These are phyloP conservation scores for Phytomonas sp. DNA, from an alignment of 208 protist genomes.

Conservation along the genomic window DNA sequence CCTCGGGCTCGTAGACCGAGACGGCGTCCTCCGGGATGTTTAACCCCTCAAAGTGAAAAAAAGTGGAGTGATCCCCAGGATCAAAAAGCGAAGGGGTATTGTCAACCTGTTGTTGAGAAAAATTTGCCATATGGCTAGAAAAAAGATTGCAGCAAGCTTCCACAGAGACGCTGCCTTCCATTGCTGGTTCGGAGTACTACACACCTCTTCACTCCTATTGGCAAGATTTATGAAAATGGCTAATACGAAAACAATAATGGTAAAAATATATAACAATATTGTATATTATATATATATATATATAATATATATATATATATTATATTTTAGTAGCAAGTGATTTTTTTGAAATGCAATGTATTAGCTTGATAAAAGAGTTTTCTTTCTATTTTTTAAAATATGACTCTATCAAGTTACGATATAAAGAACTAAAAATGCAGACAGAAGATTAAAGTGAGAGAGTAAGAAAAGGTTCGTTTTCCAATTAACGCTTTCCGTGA, in stretches of 20 bases:
- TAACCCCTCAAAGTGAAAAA: not conserved
- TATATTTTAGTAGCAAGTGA: slow-evolving; percentile 1
- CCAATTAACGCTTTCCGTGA: not conserved
- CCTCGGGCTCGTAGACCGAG: not conserved
- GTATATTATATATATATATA: slow-evolving; percentile 2
- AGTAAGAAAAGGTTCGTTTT: not conserved
- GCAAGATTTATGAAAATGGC: slow-evolving; percentile 6
- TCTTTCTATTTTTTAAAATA: not conserved
- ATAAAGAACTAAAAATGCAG: not conserved
- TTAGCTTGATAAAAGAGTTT: not conserved
- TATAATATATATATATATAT: slow-evolving; percentile 6
- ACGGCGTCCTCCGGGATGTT: not conserved
- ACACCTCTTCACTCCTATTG: not conserved
- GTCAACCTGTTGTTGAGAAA: not conserved
- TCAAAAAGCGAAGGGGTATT: not conserved
- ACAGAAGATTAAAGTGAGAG: not conserved
- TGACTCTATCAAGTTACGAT: not conserved
- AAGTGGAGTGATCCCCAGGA: not conserved
- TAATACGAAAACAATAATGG: slow-evolving; percentile 1
- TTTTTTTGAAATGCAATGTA: slow-evolving; percentile 5
- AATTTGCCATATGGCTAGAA: not conserved
- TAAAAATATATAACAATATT: not conserved
- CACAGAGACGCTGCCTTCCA: not conserved
- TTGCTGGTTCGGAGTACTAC: not conserved
- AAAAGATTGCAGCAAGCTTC: not conserved